These are phyloP conservation scores for Xylariomycetidae sp. DNA, from an alignment of 2,329 filamentous ascomycete species.

Conservation along the genomic window DNA sequence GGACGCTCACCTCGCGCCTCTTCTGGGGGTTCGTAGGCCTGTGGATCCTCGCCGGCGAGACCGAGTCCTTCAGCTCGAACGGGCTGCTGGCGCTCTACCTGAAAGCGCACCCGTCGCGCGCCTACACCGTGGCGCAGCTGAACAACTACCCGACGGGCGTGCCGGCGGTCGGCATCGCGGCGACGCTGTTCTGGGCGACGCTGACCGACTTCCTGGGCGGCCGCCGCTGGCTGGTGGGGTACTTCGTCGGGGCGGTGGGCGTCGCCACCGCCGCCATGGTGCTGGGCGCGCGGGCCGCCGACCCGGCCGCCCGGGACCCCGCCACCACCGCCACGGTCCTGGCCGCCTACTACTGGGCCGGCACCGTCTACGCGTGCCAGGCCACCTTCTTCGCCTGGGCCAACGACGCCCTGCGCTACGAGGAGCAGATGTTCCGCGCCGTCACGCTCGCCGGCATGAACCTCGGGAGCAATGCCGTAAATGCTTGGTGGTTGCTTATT, in stretches of 20 bases:
- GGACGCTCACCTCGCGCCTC: constrained; percentile 53
- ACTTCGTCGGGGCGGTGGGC: constrained; percentile 61
- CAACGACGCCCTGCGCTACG: constrained; percentile 61
- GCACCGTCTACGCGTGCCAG: constrained; percentile 65
- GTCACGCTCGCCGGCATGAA: constrained; percentile 71
- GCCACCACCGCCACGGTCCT: constrained; percentile 55
- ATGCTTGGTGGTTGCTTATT: constrained; percentile 67
- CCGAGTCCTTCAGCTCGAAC: constrained; percentile 64
- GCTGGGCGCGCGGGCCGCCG: constrained; percentile 42
- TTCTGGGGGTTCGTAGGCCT: constrained; percentile 62
- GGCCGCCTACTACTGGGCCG: constrained; percentile 64
- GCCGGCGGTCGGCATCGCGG: constrained; percentile 49
- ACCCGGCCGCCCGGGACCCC: constrained; percentile 31
- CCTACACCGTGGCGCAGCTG: constrained; percentile 41
- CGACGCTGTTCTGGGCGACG: constrained; percentile 63
- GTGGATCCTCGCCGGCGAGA: constrained; percentile 66
- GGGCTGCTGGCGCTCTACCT: constrained; percentile 47
- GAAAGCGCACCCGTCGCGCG: constrained; percentile 38
- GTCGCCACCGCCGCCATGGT: constrained; percentile 58
- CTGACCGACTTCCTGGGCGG: constrained; percentile 60
- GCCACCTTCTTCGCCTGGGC: constrained; percentile 73
- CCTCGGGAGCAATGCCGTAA: constrained; percentile 59
- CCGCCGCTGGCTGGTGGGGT: constrained; percentile 59
- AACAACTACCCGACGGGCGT: constrained; percentile 55
- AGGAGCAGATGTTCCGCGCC: constrained; percentile 56